These are phyloP conservation scores for Tilletia caries DNA, from an alignment of 1,284 basidiomycete genomes.

Conservation along the genomic window DNA sequence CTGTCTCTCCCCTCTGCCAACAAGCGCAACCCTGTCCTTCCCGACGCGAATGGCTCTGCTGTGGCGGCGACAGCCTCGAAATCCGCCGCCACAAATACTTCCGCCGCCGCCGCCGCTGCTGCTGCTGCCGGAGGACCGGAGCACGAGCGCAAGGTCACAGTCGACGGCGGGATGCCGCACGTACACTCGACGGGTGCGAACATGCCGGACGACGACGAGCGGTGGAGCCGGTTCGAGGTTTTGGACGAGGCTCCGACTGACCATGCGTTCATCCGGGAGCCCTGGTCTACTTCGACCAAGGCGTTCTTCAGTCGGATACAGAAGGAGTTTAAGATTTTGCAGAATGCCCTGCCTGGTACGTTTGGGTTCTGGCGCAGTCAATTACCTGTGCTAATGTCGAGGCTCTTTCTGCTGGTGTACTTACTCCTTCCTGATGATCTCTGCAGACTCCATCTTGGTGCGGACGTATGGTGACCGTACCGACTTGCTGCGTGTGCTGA, in stretches of 20 bases:
- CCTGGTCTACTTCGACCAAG: slow-evolving; percentile 57
- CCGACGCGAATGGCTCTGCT: neutral
- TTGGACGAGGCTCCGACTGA: slow-evolving; percentile 35
- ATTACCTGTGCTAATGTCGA: neutral
- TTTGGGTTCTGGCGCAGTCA: neutral
- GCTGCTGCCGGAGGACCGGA: neutral
- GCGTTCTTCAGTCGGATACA: slow-evolving; percentile 70
- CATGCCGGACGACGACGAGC: slow-evolving; percentile 17
- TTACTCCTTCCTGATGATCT: slow-evolving; percentile 15
- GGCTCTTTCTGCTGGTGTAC: neutral
- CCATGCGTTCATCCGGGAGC: slow-evolving; percentile 28
- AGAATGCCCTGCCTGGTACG: slow-evolving; percentile 62
- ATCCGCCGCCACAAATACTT: neutral
- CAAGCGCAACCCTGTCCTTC: neutral
- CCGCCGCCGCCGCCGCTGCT: neutral
- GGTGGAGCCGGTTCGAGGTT: slow-evolving; percentile 33
- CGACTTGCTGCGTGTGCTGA: slow-evolving; percentile 80
- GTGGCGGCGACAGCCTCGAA: neutral
- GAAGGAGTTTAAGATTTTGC: slow-evolving; percentile 78
- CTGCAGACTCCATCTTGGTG: slow-evolving; percentile 54
- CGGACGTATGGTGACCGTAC: slow-evolving; percentile 67
- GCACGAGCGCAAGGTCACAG: slow-evolving; percentile 5
- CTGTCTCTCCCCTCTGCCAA: neutral
- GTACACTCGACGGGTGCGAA: neutral
- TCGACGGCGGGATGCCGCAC: slow-evolving; percentile 5